Evolutionary conservation across 2,329 filamentous ascomycete species (phyloP).

Genomic region (Fusarium liriodendri): DNA sequence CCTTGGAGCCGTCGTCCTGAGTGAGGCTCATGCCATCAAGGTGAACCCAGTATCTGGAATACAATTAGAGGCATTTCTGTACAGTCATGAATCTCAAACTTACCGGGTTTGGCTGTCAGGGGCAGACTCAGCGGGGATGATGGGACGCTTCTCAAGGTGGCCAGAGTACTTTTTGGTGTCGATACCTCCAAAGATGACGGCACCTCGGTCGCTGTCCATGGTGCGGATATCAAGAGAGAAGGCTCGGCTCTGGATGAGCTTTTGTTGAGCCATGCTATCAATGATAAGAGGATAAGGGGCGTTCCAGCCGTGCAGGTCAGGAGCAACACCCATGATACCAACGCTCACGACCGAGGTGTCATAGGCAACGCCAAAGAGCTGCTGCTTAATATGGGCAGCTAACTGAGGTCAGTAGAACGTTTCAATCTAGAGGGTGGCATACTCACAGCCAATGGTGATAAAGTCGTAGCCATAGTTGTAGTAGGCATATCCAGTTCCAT

Average conservation of each 20-base stretch:
- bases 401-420: conserved; percentile 3
- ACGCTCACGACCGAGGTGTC: conserved; percentile 44
- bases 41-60: conserved; percentile 55
- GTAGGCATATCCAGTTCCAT: conserved; percentile 48
- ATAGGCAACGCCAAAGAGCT: conserved; percentile 52
- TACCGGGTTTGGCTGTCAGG: conserved; percentile 49
- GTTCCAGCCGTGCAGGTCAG: conserved; percentile 48
- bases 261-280: conserved; percentile 49
- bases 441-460: conserved; percentile 49
- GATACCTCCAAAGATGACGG: conserved; percentile 66
- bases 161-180: conserved; percentile 67
- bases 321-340: conserved; percentile 52
- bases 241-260: conserved; percentile 52
- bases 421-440: too few species aligned
- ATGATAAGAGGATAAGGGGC: conserved; percentile 50
- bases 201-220: conserved; percentile 46
- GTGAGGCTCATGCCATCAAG: conserved; percentile 52
- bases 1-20: conserved; percentile 49
- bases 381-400: conserved; percentile 48
- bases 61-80: background rate
- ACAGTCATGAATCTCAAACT: background rate
- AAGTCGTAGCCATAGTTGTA: conserved; percentile 50
- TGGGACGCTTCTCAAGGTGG: conserved; percentile 64
- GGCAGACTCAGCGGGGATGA: conserved; percentile 57
- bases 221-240: conserved; percentile 51